Conservation (phyloP, 148 eudicot species). For the Dysphania ambrosioides region DNA sequence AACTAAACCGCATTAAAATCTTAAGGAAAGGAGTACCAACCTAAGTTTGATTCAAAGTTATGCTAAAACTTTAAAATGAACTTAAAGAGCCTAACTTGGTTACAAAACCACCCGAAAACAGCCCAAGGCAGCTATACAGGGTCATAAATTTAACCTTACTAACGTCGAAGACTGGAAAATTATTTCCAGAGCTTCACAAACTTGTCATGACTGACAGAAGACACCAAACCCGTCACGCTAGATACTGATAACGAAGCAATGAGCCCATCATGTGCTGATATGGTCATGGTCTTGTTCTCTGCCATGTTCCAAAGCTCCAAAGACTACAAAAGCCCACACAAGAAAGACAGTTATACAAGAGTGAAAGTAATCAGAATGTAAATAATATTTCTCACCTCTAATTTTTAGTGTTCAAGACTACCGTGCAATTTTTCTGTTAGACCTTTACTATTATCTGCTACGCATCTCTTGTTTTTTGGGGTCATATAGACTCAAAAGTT, state of each 20-base stretch:
- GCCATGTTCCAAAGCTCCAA: constrained; percentile 94
- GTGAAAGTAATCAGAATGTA: neutral
- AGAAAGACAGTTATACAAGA: neutral
- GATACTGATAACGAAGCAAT: constrained; percentile 69
- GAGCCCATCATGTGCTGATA: constrained; percentile 70
- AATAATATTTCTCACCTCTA: neutral
- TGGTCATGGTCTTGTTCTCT: constrained; percentile 67
- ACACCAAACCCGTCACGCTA: constrained; percentile 57
- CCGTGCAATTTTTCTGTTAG: too few species aligned
- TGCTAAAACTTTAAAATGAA: neutral
- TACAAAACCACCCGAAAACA: constrained; percentile 12
- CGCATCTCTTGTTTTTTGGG: too few species aligned
- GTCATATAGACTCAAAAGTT: too few species aligned
- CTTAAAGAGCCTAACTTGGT: constrained; percentile 7
- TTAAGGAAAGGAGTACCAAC: neutral
- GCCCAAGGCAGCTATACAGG: neutral
- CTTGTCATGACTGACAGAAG: constrained; percentile 88
- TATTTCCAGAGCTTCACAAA: constrained; percentile 82
- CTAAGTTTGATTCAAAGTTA: neutral
- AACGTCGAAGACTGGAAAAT: neutral
- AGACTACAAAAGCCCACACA: constrained; percentile 36
- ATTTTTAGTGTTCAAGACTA: neutral
- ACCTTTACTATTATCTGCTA: too few species aligned
- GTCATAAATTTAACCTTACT: constrained; percentile 3
- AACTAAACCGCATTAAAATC: neutral